phyloP scores from a whole-genome alignment of 1,284 basidiomycete genomes.

The Sporisorium iseilematis-ciliati region DNA sequence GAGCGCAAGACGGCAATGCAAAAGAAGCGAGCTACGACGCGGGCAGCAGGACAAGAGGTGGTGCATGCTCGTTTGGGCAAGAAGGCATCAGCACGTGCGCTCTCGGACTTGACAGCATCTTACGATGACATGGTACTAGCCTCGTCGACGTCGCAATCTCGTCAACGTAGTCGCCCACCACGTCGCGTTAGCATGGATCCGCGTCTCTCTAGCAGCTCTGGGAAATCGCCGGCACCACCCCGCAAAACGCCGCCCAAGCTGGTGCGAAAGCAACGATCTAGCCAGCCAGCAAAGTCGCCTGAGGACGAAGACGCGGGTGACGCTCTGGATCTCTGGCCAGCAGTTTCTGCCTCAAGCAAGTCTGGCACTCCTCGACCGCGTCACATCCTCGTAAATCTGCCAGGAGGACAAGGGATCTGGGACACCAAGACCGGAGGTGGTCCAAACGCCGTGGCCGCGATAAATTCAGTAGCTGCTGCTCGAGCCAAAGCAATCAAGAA shows the following conservation, averaged over 20 bases:
- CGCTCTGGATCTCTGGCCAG: conserved; percentile 41
- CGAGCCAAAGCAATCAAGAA: conserved; percentile 52
- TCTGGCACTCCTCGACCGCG: conserved; percentile 48
- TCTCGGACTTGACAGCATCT: conserved; percentile 42
- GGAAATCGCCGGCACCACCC: conserved; percentile 21
- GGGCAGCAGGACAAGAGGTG: conserved; percentile 65
- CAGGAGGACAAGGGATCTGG: conserved; percentile 53
- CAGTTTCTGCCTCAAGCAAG: conserved; percentile 44
- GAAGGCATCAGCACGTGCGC: conserved; percentile 33
- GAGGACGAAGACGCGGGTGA: conserved; percentile 30
- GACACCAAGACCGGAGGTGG: conserved; percentile 53
- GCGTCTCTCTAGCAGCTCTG: conserved; percentile 15
- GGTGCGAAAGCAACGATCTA: conserved; percentile 24
- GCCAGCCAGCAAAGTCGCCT: conserved; percentile 16
- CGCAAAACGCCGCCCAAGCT: conserved; percentile 41
- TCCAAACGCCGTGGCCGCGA: conserved; percentile 46
- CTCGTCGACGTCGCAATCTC: conserved; percentile 14
- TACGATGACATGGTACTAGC: conserved; percentile 42
- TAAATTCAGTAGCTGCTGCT: conserved; percentile 48
- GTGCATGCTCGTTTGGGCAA: conserved; percentile 52
- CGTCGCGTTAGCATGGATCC: conserved; percentile 31
- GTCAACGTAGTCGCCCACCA: conserved; percentile 4
- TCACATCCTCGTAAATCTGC: conserved; percentile 52
- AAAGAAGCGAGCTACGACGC: conserved; percentile 65
- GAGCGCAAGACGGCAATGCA: conserved; percentile 59